These are phyloP conservation scores for Urtica urens DNA, from an alignment of 306 rosid genomes.

Conservation along the genomic window DNA sequence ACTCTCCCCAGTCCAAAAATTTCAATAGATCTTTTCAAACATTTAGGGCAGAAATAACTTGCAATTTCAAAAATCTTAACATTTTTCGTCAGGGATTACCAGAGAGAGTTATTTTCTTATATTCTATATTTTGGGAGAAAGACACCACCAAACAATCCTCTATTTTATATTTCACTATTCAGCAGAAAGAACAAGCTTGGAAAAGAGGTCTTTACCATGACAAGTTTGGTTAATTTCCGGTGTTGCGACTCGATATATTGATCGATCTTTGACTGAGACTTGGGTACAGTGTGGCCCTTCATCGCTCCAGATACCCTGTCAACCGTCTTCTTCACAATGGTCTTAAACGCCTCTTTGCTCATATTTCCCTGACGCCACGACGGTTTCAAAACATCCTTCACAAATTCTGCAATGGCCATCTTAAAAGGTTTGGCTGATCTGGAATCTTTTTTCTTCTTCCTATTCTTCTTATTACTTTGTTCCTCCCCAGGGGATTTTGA, in stretches of 20 bases:
- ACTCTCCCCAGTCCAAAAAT: not conserved
- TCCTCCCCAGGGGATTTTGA: conserved; percentile 53
- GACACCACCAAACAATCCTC: too few species aligned
- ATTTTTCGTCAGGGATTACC: not conserved
- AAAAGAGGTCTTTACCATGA: conserved; percentile 51
- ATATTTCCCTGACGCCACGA: conserved; percentile 98
- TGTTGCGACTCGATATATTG: conserved; percentile 84
- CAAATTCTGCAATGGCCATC: conserved; percentile 82
- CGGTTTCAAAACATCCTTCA: conserved; percentile 85
- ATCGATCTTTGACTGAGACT: conserved; percentile 78
- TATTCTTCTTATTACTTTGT: too few species aligned
- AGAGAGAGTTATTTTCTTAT: conserved; percentile 4
- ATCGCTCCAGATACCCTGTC: conserved; percentile 98
- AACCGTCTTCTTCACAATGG: conserved; percentile 94
- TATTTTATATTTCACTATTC: too few species aligned
- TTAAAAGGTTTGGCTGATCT: conserved; percentile 74
- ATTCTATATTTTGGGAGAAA: conserved; percentile 1
- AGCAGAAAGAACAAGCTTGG: conserved; percentile 7
- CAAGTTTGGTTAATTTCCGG: conserved; percentile 88
- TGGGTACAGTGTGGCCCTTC: conserved; percentile 82
- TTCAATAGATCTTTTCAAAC: not conserved
- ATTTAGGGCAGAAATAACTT: not conserved
- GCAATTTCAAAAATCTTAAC: too few species aligned
- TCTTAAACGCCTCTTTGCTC: conserved; percentile 98
- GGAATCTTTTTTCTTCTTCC: conserved; percentile 75